phyloP scores from a whole-genome alignment of 768 basidiomycete genomes.

The Mycena kentingensis region DNA sequence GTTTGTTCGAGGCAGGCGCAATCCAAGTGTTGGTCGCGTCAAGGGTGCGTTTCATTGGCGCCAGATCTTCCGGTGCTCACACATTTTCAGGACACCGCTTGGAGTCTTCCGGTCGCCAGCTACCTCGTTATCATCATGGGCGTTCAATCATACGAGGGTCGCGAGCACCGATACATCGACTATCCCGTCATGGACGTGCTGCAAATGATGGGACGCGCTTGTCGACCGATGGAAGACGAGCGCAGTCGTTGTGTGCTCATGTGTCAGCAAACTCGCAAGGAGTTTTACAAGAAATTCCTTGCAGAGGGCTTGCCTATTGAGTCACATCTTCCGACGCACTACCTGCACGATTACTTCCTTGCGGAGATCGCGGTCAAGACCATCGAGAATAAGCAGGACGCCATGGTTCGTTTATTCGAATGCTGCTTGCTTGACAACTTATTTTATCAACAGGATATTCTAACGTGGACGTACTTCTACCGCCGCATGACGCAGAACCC shows the following conservation, averaged over 20 bases:
- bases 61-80: background rate
- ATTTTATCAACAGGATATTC: conserved; percentile 74
- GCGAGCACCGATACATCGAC: conserved; percentile 97
- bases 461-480: conserved; percentile 99
- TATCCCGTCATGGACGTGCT: conserved; percentile 98
- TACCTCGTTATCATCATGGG: conserved; percentile 99
- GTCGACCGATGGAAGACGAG: conserved; percentile 85
- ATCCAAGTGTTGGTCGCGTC: conserved; percentile 94
- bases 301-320: conserved; percentile 98
- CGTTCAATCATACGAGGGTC: conserved; percentile 95
- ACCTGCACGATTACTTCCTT: conserved; percentile 95
- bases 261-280: conserved; percentile 97
- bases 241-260: conserved; percentile 93
- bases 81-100: conserved; percentile 80
- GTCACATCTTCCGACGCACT: conserved; percentile 86
- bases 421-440: conserved; percentile 1
- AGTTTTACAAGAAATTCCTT: conserved; percentile 99
- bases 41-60: conserved; percentile 52
- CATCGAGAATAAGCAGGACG: conserved; percentile 98
- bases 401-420: conserved; percentile 58
- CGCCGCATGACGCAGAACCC: conserved; percentile 97
- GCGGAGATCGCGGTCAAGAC: conserved; percentile 98
- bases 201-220: conserved; percentile 99
- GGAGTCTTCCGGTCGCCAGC: conserved; percentile 90
- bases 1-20: conserved; percentile 90